Conservation (phyloP, 192 early-diverging fungal species). For the Backusella tarrabulga region DNA sequence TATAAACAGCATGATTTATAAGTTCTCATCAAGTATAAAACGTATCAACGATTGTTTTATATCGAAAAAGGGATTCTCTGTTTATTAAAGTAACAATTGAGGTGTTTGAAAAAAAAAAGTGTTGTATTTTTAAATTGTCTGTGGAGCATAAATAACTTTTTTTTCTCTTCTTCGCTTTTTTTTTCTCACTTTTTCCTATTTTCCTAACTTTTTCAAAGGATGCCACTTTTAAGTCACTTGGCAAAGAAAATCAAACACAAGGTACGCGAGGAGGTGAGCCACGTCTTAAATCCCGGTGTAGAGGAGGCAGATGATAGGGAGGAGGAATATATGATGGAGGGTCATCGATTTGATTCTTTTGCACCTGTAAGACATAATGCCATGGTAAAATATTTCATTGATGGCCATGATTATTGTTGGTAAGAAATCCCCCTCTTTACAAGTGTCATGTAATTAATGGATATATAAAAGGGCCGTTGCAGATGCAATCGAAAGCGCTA, state of each 20-base stretch:
- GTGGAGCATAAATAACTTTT: not conserved
- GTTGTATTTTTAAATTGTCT: not conserved
- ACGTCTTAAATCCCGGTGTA: slow-evolving; percentile 31
- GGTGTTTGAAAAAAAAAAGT: not conserved
- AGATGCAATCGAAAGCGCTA: slow-evolving; percentile 68
- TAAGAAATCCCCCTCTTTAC: not conserved
- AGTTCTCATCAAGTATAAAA: no score
- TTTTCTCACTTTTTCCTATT: not conserved
- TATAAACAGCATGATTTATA: not conserved
- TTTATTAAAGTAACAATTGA: not conserved
- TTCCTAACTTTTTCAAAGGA: not conserved
- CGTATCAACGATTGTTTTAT: not conserved
- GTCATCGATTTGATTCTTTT: slow-evolving; percentile 69
- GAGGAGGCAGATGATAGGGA: slow-evolving; percentile 45
- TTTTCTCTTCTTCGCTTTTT: not conserved
- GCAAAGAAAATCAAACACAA: slow-evolving; percentile 13
- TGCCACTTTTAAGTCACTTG: slow-evolving; percentile 13
- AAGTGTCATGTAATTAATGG: no score
- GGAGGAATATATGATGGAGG: slow-evolving; percentile 32
- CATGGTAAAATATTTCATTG: slow-evolving; percentile 70
- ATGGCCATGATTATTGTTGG: slow-evolving; percentile 78
- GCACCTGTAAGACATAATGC: slow-evolving; percentile 67
- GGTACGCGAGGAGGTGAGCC: not conserved
- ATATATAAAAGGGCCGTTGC: slow-evolving; percentile 50
- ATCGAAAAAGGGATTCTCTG: not conserved